Base-by-base conservation (phyloP, 2,329 filamentous ascomycete genomes). In the Biscogniauxia sp. region DNA sequence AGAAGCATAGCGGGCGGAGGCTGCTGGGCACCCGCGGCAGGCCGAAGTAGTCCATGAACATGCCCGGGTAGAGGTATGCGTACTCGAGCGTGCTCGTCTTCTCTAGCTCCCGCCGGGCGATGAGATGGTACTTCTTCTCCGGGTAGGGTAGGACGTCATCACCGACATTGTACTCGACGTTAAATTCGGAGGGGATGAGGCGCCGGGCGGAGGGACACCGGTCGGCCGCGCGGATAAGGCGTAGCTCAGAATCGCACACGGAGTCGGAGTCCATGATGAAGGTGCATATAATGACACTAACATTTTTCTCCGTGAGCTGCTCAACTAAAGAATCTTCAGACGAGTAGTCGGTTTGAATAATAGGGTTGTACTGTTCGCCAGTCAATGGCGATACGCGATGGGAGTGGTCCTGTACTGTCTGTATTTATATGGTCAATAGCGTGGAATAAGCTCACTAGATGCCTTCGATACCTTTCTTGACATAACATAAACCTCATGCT, bases 171-270 rank as follows among this genome's bases (percentile, higher is more conserved):
- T 76, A 77, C 55, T 76, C 74, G 56, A 76, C 68, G 50, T 76
- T 76, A 61, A 73, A 77, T 61, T 77, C 75, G 32, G 74, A 76
- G 2, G 75, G 75, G 9, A 75, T 68, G 66, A 77, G 77, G 57
- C 75, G 69, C 55, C 59, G 66, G n/a, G 75, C 73, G 37, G 58
- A 63, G 5, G 68, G n/a, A n/a, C 63, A 66, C 20, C 56, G 53
- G 13, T 74, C 70, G 28, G 73, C 72, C 5, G 73, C 75, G 19
- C 68, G 70, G 52, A 77, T 75, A 7, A 77, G 65, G 11, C 61
- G 63, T 5, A 75, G 15, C 56, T 77, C 73, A 17, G 75, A 62
- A 5, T 74, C 70, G 26, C 64, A 70, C 8, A 67, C 69, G 1
- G 68, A 61, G 11, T 75, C 66, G 23, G 51, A 69, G 54, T 75